Evolutionary conservation across 2,329 filamentous ascomycete species (phyloP), one percentile per base, ranked within the genome.

Genomic region (Xylariaceae sp.): DNA sequence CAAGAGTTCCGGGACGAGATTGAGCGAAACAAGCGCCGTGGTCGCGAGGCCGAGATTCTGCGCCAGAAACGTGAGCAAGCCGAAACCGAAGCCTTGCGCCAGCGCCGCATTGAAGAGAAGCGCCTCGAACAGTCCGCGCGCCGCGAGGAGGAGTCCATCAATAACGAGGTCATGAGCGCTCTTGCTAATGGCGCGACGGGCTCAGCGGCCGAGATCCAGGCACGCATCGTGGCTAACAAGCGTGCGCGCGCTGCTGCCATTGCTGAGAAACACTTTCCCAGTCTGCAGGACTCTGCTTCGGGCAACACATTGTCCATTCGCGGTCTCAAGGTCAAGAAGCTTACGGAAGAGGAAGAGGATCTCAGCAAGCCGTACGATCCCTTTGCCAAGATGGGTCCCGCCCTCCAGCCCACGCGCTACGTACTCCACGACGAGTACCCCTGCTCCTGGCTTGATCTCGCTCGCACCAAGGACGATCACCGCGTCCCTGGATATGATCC

Each of bases 331-430:
- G 87, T 82, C 68, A 81, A 79, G 72, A 80, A 62, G 23, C 66
- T 65, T n/a, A 64, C 79, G 60, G 78, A 80, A 55, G 77, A 81
- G 58, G 79, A 80, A 2, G 81, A 83, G 1, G 82, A 83, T 41
- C 83, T 83, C 4, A 86, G 91, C 67, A 86, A 86, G 59, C 87
- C 90, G 0, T 97, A 96, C 75, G 92, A 97, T 76, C 89, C 93
- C 0, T 96, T 94, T 71, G 91, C 86, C 45, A 94, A 91, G 0
- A 76, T 92, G 62, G 76, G 56, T 0, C 48, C 58, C 2, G 58
- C 82, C 51, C 82, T 71, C 55, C 79, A 80, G 23, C 84, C 85
- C 18, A 80, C 88, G 66, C 88, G 92, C 67, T 93, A 90, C 69
- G 78, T 81, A 8, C 70, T 95, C 44, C 83, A 86, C 64, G 59